These are phyloP conservation scores for Cladophialophora yegresii DNA, from an alignment of 2,329 filamentous ascomycete species.

Conservation along the genomic window DNA sequence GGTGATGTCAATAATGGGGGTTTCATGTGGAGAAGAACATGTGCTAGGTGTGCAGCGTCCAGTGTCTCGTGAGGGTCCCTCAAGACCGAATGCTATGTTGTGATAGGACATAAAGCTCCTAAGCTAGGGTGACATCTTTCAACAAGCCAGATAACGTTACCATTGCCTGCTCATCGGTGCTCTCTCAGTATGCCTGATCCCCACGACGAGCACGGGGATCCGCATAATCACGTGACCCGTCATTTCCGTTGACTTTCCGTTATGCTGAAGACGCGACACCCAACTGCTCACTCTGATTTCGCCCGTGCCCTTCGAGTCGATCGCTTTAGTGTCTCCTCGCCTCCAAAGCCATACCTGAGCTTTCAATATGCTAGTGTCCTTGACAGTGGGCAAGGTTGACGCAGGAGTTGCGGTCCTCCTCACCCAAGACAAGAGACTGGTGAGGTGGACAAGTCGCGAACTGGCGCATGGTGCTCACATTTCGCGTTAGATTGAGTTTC, in stretches of 20 bases:
- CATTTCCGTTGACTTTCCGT: neutral
- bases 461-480: conserved; percentile 3
- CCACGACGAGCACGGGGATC: neutral
- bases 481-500: conserved; percentile 82
- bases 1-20: neutral
- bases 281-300: neutral
- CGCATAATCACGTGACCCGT: neutral
- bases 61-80: neutral
- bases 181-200: neutral
- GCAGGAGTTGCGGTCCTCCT: conserved; percentile 95
- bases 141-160: neutral
- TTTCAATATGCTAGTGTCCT: conserved; percentile 81
- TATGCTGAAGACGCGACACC: neutral
- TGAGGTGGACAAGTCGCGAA: conserved; percentile 51
- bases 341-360: neutral
- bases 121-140: neutral
- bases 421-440: conserved; percentile 93
- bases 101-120: neutral
- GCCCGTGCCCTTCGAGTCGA: neutral
- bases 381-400: conserved; percentile 99
- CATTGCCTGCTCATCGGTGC: neutral
- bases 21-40: neutral
- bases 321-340: neutral
- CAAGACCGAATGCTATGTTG: neutral
- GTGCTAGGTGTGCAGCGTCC: neutral